phyloP scores from a whole-genome alignment of 2,329 filamentous ascomycete genomes.

The Rutstroemia sp. region DNA sequence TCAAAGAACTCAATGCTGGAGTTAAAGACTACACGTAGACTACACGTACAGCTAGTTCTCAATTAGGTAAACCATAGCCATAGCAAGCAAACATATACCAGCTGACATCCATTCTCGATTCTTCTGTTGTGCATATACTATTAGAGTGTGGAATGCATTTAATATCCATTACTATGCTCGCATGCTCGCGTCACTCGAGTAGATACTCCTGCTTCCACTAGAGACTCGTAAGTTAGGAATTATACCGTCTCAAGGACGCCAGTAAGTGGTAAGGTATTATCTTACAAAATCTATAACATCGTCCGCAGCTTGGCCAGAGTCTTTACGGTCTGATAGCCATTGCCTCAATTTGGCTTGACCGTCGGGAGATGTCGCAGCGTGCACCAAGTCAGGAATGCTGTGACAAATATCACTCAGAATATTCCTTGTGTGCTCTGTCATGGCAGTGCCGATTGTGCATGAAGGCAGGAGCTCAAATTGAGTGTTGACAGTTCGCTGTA shows the following conservation, averaged over 20 bases:
- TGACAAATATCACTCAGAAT: slow-evolving; percentile 27
- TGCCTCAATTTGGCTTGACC: slow-evolving; percentile 20
- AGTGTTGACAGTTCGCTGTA: slow-evolving; percentile 6
- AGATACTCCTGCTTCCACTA: slow-evolving; percentile 9
- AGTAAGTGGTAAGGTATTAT: not conserved
- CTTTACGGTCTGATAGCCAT: slow-evolving; percentile 17
- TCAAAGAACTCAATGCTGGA: no score
- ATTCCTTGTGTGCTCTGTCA: slow-evolving; percentile 28
- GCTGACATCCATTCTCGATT: no score
- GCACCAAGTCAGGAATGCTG: slow-evolving; percentile 22
- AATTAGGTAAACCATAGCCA: no score
- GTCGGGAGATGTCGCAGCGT: slow-evolving; percentile 18
- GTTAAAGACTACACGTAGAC: no score
- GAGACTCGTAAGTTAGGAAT: not conserved
- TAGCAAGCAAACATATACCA: no score
- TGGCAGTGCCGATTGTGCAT: slow-evolving; percentile 21
- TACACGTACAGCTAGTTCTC: no score
- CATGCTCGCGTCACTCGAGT: slow-evolving; percentile 11
- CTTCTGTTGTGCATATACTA: no score
- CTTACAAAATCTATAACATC: slow-evolving; percentile 25
- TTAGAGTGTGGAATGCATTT: no score
- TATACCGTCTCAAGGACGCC: no score
- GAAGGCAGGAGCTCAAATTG: slow-evolving; percentile 23
- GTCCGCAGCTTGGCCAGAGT: slow-evolving; percentile 11
- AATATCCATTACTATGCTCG: not conserved